Evolutionary conservation across 805 yeast genomes (phyloP).

Genomic region (Wickerhamiella sorbophila): DNA sequence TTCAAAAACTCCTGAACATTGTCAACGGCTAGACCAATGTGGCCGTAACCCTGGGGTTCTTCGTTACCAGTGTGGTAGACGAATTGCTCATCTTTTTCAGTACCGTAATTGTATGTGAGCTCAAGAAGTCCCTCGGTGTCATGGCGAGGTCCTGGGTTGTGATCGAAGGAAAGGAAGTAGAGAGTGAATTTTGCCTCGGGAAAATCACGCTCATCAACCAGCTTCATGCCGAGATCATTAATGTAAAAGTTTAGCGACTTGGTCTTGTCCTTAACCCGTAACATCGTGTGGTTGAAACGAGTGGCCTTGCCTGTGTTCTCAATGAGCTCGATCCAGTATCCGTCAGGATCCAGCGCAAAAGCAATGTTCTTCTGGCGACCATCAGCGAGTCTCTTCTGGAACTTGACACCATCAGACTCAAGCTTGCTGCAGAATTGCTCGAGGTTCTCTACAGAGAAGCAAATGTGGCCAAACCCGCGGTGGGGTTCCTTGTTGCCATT

Average conservation of each 20-base stretch:
- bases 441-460: conserved; percentile 74
- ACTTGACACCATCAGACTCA: conserved; percentile 47
- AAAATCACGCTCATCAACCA: conserved; percentile 42
- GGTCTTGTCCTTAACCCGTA: conserved; percentile 75
- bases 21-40: conserved; percentile 61
- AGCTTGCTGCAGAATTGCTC: conserved; percentile 44
- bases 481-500: conserved; percentile 77
- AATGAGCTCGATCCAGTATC: conserved; percentile 90
- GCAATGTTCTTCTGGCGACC: conserved; percentile 93
- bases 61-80: conserved; percentile 75
- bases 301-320: conserved; percentile 23
- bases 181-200: conserved; percentile 67
- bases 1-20: conserved; percentile 43
- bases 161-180: conserved; percentile 69
- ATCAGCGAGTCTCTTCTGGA: conserved; percentile 72
- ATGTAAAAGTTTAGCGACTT: conserved; percentile 66
- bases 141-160: conserved; percentile 30
- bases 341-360: conserved; percentile 88
- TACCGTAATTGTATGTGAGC: conserved; percentile 91
- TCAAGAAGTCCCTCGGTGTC: conserved; percentile 60
- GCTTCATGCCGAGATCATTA: conserved; percentile 66
- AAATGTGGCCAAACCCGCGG: conserved; percentile 90
- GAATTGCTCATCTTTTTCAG: conserved; percentile 64
- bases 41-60: conserved; percentile 72
- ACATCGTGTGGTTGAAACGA: conserved; percentile 79